phyloP scores from a whole-genome alignment of 2,329 filamentous ascomycete species.

The Aureobasidium mangrovei region DNA sequence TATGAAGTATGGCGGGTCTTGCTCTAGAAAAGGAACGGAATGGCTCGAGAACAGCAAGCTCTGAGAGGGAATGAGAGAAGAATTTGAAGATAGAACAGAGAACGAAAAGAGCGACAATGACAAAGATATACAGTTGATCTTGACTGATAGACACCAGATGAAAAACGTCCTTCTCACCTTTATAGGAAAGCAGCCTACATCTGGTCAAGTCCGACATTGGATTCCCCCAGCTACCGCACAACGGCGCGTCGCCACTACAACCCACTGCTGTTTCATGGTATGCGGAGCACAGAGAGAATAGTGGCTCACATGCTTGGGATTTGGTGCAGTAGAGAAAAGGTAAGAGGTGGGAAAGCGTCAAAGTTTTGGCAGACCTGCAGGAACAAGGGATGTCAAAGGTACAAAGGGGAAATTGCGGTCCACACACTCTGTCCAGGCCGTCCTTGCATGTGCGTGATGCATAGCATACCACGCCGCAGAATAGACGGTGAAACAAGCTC shows the following conservation, averaged over 20 bases:
- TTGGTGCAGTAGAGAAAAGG: too few relatives aligned
- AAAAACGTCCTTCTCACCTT: conserved; percentile 5
- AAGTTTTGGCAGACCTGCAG: too few relatives aligned
- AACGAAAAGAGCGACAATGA: neutral
- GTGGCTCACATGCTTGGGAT: neutral
- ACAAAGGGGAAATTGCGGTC: too few relatives aligned
- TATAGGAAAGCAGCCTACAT: neutral
- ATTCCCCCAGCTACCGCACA: neutral
- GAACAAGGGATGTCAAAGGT: too few relatives aligned
- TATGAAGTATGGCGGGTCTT: neutral
- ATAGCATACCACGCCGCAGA: too few relatives aligned
- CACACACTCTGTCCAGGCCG: too few relatives aligned
- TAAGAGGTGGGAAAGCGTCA: too few relatives aligned
- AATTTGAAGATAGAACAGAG: neutral
- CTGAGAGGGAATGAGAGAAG: neutral
- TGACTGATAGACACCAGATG: conserved; percentile 3
- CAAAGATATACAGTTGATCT: conserved; percentile 2
- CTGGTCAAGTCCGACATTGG: conserved; percentile 6
- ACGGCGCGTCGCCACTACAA: conserved; percentile 11
- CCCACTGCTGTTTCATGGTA: neutral
- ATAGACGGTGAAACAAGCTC: too few relatives aligned
- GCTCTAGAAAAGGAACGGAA: neutral
- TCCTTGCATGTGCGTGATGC: too few relatives aligned
- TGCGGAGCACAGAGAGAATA: neutral
- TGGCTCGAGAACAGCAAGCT: neutral